A percentile compares a stretch with the other conserved stretches of the same genome.
Conservation (phyloP, 768 basidiomycete species). For the Clitopilus passeckerianus region DNA sequence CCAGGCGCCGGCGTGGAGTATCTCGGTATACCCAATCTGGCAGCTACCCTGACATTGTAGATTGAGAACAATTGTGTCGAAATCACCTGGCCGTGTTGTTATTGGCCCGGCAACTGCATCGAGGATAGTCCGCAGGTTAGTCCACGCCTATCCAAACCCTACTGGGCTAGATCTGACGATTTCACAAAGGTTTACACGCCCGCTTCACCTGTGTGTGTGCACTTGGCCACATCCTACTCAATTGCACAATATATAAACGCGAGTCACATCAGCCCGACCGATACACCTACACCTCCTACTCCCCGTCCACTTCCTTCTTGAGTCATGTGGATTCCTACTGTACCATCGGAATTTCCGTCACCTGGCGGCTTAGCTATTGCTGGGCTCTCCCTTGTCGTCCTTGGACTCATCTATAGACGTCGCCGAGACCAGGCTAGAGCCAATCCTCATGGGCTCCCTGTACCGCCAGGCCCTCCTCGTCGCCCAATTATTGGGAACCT, state of each 20-base stretch:
- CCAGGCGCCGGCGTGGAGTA: not conserved
- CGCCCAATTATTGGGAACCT: constrained; percentile 53
- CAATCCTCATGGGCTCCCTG: constrained; percentile 22
- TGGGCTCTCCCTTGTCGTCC: not conserved
- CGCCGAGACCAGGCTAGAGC: constrained; percentile 2
- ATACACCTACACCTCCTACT: not conserved
- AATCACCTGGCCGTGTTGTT: constrained; percentile 1
- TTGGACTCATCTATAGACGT: constrained; percentile 1
- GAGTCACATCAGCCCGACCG: not conserved
- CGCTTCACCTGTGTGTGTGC: not conserved
- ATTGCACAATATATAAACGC: not conserved
- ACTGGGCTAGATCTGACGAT: not conserved
- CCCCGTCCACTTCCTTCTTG: not conserved
- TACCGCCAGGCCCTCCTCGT: constrained; percentile 52
- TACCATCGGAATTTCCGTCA: not conserved
- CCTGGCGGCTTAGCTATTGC: not conserved
- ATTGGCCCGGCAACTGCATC: not conserved
- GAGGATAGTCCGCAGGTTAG: not conserved
- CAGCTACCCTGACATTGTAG: not conserved
- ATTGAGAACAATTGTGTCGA: not conserved
- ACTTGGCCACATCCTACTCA: not conserved
- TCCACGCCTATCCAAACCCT: not conserved
- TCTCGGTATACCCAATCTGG: not conserved
- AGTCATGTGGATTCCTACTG: not conserved
- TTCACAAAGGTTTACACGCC: not conserved